Conservation (phyloP, 75 land plant genomes). For the Cupressus sempervirens region DNA sequence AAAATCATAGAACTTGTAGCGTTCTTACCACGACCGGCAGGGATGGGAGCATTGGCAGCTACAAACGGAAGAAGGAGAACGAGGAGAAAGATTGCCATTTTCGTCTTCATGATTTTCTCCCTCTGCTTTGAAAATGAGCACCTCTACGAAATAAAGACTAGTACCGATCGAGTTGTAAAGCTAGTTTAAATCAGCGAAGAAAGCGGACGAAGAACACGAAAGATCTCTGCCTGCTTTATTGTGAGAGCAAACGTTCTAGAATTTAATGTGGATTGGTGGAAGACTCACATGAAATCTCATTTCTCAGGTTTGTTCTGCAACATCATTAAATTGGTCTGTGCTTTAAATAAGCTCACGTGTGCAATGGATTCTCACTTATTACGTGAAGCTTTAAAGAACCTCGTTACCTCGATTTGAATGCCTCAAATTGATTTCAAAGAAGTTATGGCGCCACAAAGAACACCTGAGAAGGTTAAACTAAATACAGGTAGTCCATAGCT, state of each 20-base stretch:
- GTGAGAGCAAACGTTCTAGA: background rate
- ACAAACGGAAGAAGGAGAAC: background rate
- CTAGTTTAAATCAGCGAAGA: background rate
- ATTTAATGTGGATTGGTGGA: background rate
- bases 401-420: background rate
- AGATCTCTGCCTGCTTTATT: background rate
- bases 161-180: background rate
- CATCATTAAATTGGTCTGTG: background rate
- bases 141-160: background rate
- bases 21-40: background rate
- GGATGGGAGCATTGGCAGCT: background rate
- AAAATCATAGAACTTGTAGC: too few species aligned
- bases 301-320: background rate
- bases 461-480: background rate
- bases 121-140: background rate
- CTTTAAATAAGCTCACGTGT: slow-evolving; percentile 8
- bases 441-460: background rate
- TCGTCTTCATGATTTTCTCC: background rate
- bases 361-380: slow-evolving; percentile 13
- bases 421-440: background rate
- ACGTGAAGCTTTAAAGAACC: slow-evolving; percentile 7
- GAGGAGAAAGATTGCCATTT: background rate
- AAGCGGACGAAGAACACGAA: background rate
- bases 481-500: too few species aligned
- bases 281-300: slow-evolving; percentile 8